Evolutionary conservation across 148 eudicot species (phyloP), one percentile per base, ranked within the genome.

Genomic region (Mesembryanthemum crystallinum): DNA sequence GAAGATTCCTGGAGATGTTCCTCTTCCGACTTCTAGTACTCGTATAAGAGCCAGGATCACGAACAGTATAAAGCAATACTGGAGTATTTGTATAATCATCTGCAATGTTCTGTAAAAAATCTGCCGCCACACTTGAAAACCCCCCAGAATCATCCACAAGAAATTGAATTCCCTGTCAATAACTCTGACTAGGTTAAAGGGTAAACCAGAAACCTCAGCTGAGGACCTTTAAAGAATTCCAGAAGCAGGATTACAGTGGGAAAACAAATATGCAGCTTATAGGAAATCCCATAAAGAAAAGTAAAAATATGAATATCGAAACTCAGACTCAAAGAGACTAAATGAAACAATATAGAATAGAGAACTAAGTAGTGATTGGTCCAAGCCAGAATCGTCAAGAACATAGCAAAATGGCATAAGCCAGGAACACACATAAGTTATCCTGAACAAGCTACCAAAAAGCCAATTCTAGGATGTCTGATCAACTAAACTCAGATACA

Each of bases 101-200:
- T 9, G 93, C 92, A 72, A 94, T 90, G 77, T 80, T 83, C 84
- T 89, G 89, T 78, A 94, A 72, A 77, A 94, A 85, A 74, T 89
- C 93, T 62, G 86, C 92, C 33, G 92, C 93, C 60, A 92, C 79
- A 86, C 96, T 90, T 72, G 97, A 87, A 81, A 94, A 94, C 18
- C 98, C 98, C 71, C 98, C 97, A 20, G 96, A 85, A 74, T 92
- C 94, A 83, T 94, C 96, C 74, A 89, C 89, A 63, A 92, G 45
- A 81, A 80, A 90, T 87, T 94, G 98, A 77, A 94, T 87, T 75
- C 98, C 98, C 97, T 92, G 86, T 69, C 79, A 79, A 71, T 81
- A 76, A 21, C 32, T 35, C 64, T 55, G 55, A 8, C 59, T 54
- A 58, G 58, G 74, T 64, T 70, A 73, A 68, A n/a, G 67, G 60